These are phyloP conservation scores for Mortierella sp. DNA, from an alignment of 371 early-diverging fungal species.

Conservation along the genomic window DNA sequence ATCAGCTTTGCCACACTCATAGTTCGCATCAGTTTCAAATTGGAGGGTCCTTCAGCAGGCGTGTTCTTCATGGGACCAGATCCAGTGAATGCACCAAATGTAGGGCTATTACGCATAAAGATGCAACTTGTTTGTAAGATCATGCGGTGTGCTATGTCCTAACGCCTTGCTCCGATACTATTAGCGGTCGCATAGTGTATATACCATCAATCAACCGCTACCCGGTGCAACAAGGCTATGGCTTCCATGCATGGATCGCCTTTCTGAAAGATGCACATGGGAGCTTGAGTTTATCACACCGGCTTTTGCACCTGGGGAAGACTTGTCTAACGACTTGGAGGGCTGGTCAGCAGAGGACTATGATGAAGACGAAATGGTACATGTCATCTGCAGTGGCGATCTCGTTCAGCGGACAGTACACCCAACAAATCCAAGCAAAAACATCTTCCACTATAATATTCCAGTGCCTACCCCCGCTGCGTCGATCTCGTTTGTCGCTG, in stretches of 20 bases:
- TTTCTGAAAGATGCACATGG: constrained; percentile 86
- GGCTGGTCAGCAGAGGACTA: constrained; percentile 57
- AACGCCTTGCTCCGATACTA: not conserved
- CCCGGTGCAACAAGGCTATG: constrained; percentile 85
- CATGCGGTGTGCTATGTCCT: too few species aligned
- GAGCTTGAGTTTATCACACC: constrained; percentile 89
- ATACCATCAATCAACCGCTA: constrained; percentile 81
- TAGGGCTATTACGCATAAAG: constrained; percentile 31
- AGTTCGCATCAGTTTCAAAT: constrained; percentile 63
- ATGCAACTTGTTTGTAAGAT: too few species aligned
- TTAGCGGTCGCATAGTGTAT: constrained; percentile 75
- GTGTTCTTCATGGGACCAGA: constrained; percentile 71
- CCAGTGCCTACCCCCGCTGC: constrained; percentile 43
- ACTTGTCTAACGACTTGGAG: constrained; percentile 58
- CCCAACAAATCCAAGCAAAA: constrained; percentile 26
- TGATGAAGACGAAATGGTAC: constrained; percentile 65
- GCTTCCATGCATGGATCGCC: constrained; percentile 89
- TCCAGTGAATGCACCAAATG: constrained; percentile 66
- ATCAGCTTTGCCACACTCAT: constrained; percentile 58
- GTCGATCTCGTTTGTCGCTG: constrained; percentile 50
- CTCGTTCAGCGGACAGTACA: constrained; percentile 63
- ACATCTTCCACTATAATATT: constrained; percentile 40
- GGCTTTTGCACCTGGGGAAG: constrained; percentile 50
- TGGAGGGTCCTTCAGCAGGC: constrained; percentile 65
- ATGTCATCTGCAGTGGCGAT: constrained; percentile 83